A percentile compares a stretch with the other conserved stretches of the same genome.
phyloP scores from a whole-genome alignment of 108 stramenopile species.

The Fragilaria crotonensis region DNA sequence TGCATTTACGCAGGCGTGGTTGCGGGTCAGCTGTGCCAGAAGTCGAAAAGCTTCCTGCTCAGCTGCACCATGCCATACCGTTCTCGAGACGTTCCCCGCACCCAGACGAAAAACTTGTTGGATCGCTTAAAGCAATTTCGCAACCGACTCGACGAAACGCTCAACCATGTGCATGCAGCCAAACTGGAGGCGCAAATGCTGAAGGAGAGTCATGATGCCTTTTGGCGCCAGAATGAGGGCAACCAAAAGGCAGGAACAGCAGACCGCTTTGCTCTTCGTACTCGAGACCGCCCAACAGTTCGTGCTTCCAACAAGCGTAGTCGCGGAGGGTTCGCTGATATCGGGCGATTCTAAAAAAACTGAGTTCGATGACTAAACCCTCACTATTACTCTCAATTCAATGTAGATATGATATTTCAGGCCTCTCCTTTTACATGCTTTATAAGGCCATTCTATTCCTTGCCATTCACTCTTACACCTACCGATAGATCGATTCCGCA shows the following conservation, averaged over 20 bases:
- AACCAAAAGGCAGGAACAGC: not conserved
- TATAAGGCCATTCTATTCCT: too few species aligned
- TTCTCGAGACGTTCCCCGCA: not conserved
- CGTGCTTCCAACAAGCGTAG: not conserved
- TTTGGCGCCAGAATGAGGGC: not conserved
- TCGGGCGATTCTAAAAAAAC: too few species aligned
- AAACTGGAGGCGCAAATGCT: not conserved
- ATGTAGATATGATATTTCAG: too few species aligned
- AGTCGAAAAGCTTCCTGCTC: constrained; percentile 2
- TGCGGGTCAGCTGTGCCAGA: constrained; percentile 33
- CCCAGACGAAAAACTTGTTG: not conserved
- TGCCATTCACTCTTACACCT: too few species aligned
- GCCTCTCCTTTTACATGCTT: too few species aligned
- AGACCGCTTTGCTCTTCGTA: not conserved
- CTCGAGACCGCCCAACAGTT: not conserved
- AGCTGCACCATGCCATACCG: not conserved
- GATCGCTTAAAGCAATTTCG: not conserved
- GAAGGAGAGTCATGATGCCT: not conserved
- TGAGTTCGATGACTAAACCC: too few species aligned
- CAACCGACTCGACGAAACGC: not conserved
- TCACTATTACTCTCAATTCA: too few species aligned
- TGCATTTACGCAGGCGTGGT: constrained; percentile 32
- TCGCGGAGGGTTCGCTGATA: too few species aligned
- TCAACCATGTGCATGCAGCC: not conserved
- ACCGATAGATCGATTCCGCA: too few species aligned